These are phyloP conservation scores for Malus hybrid DNA, from an alignment of 331 rosid species.

Conservation along the genomic window DNA sequence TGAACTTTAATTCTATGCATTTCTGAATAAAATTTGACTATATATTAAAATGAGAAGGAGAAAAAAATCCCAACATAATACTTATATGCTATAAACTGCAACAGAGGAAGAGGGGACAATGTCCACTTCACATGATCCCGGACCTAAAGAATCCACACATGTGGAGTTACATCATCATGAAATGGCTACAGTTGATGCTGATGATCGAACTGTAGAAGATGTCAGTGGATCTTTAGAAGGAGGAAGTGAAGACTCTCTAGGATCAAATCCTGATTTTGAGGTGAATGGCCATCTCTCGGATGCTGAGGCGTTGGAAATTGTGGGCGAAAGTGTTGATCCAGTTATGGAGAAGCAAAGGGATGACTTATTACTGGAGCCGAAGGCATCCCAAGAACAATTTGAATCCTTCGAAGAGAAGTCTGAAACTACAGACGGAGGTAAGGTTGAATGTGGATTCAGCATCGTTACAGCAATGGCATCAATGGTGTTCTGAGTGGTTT, in stretches of 20 bases:
- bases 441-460: slow-evolving; percentile 13
- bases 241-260: slow-evolving; percentile 10
- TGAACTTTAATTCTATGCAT: background rate
- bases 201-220: slow-evolving; percentile 19
- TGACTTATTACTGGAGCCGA: slow-evolving; percentile 18
- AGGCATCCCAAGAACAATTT: slow-evolving; percentile 13
- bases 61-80: background rate
- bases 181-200: slow-evolving; percentile 8
- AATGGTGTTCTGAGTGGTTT: slow-evolving; percentile 7
- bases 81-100: slow-evolving; percentile 14
- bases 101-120: slow-evolving; percentile 30
- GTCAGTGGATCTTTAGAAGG: slow-evolving; percentile 9
- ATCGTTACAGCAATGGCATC: background rate
- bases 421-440: slow-evolving; percentile 11
- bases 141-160: slow-evolving; percentile 21
- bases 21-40: too few species aligned
- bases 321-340: slow-evolving; percentile 4
- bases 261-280: background rate
- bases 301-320: background rate
- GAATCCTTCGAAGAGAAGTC: background rate
- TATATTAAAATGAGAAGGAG: background rate
- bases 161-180: slow-evolving; percentile 19
- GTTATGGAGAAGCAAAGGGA: slow-evolving; percentile 14
- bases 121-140: slow-evolving; percentile 19
- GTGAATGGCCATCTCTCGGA: background rate